A percentile compares a stretch with the other conserved stretches of the same genome.
Evolutionary conservation across 805 yeast genomes (phyloP).

Genomic region (Alloascoidea africana): DNA sequence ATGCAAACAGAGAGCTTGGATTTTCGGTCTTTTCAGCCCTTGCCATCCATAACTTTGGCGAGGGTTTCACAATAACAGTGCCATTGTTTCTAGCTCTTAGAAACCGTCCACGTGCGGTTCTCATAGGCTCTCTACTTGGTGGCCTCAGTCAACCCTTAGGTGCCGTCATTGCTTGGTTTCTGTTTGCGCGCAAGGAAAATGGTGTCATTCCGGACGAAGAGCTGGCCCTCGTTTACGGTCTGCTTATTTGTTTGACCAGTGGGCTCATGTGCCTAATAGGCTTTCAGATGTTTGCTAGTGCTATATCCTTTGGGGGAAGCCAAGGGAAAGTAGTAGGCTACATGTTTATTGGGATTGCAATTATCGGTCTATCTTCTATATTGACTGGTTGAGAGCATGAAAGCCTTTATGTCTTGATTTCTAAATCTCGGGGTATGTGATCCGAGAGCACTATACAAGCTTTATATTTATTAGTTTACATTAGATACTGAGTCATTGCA

Average conservation of each 20-base stretch:
- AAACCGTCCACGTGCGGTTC: slow-evolving; percentile 44
- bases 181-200: slow-evolving; percentile 25
- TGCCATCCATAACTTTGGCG: slow-evolving; percentile 81
- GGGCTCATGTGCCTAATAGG: slow-evolving; percentile 79
- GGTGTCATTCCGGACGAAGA: slow-evolving; percentile 19
- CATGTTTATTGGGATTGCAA: slow-evolving; percentile 41
- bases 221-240: slow-evolving; percentile 33
- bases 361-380: slow-evolving; percentile 34
- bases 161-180: slow-evolving; percentile 52
- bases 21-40: slow-evolving; percentile 70
- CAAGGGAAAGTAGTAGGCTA: slow-evolving; percentile 43
- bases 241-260: slow-evolving; percentile 56
- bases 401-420: too few species aligned
- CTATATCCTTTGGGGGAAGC: slow-evolving; percentile 65
- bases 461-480: too few species aligned
- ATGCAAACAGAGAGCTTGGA: slow-evolving; percentile 55
- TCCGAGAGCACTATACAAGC: too few species aligned
- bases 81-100: slow-evolving; percentile 73
- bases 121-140: slow-evolving; percentile 55
- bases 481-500: too few species aligned
- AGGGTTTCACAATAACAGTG: slow-evolving; percentile 87
- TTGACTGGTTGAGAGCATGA: slow-evolving; percentile 17
- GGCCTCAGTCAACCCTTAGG: slow-evolving; percentile 85
- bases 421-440: too few species aligned
- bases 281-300: slow-evolving; percentile 74